These are phyloP conservation scores for Allium cepa DNA, from an alignment of 106 monocot species.

Conservation along the genomic window DNA sequence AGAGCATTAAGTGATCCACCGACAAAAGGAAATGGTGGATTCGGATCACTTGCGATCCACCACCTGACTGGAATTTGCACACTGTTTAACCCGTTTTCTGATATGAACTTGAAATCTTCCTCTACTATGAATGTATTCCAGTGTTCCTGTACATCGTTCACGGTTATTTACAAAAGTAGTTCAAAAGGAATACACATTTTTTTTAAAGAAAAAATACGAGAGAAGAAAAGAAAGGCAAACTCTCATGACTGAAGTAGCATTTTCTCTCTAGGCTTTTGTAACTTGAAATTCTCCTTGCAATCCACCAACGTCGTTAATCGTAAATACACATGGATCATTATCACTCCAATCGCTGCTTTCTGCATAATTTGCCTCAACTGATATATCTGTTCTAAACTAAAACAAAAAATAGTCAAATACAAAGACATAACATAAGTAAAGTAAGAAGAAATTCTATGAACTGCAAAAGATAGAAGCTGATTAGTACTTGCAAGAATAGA, in stretches of 20 bases:
- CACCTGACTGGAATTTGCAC: slow-evolving; percentile 87
- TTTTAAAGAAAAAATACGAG: not conserved
- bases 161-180: not conserved
- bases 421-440: not conserved
- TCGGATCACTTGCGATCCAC: slow-evolving; percentile 78
- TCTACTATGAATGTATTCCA: slow-evolving; percentile 50
- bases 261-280: slow-evolving; percentile 66
- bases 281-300: slow-evolving; percentile 88
- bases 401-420: slow-evolving; percentile 31
- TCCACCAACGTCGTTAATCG: slow-evolving; percentile 49
- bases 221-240: not conserved
- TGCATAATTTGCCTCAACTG: slow-evolving; percentile 41
- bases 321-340: slow-evolving; percentile 66
- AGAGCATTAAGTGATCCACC: slow-evolving; percentile 59
- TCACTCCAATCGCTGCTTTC: slow-evolving; percentile 60
- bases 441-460: not conserved
- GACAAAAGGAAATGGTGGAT: slow-evolving; percentile 74
- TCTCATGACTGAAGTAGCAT: not conserved
- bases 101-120: slow-evolving; percentile 65
- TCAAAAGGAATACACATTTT: not conserved
- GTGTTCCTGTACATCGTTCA: slow-evolving; percentile 36
- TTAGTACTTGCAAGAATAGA: slow-evolving; percentile 46
- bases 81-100: slow-evolving; percentile 59
- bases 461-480: slow-evolving; percentile 28
- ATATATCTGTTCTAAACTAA: slow-evolving; percentile 35